A percentile compares a stretch with the other conserved stretches of the same genome.
phyloP scores from a whole-genome alignment of 2,329 filamentous ascomycete species.

The Neopestalotiopsis sp. region DNA sequence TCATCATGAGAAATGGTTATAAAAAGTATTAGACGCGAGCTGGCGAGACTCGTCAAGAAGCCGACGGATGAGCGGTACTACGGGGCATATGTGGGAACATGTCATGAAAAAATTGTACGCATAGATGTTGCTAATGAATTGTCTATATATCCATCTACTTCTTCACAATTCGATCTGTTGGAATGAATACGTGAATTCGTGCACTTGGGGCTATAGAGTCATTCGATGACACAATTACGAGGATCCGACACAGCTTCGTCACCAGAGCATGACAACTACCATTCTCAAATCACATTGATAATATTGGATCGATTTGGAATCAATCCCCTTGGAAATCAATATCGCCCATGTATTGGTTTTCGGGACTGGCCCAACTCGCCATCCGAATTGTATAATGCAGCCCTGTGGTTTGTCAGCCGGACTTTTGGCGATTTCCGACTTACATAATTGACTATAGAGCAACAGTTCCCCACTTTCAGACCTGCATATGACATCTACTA shows the following conservation, averaged over 20 bases:
- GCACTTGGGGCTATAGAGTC: no score
- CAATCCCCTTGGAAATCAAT: no score
- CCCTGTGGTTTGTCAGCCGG: not conserved
- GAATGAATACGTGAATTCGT: no score
- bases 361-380: not conserved
- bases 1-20: not conserved
- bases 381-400: not conserved
- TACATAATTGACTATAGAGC: not conserved
- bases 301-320: no score
- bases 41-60: not conserved
- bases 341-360: not conserved
- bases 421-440: slow-evolving; percentile 1
- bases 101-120: not conserved
- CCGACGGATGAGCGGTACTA: not conserved
- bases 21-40: not conserved
- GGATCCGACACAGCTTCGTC: no score
- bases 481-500: not conserved
- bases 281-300: no score
- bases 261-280: no score
- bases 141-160: not conserved
- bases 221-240: no score
- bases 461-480: not conserved
- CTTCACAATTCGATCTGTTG: not conserved
- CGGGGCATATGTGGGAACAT: not conserved
- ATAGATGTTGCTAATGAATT: not conserved